Evolutionary conservation across 345 rosid species (phyloP).

Genomic region (Salix dunnii): DNA sequence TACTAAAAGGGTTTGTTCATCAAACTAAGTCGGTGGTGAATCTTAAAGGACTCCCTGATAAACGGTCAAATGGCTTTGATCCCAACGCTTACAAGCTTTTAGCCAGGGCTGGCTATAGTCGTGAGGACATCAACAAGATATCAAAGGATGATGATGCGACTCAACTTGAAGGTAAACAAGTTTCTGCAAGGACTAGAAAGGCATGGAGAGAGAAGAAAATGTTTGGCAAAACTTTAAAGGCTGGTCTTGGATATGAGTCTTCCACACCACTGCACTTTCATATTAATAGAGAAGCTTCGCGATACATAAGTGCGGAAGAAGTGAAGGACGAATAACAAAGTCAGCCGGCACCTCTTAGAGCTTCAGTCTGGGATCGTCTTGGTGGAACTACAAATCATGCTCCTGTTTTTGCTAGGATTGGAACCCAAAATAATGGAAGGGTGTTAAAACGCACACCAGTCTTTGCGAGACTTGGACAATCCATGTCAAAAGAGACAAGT

Average conservation of each 20-base stretch:
- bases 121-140: background rate
- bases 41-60: background rate
- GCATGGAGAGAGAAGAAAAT: background rate
- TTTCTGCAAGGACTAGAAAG: background rate
- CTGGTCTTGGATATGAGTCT: background rate
- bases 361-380: background rate
- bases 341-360: background rate
- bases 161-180: background rate
- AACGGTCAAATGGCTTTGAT: background rate
- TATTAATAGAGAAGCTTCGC: background rate
- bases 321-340: background rate
- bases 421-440: background rate
- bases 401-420: too few relatives aligned
- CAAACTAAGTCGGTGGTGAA: background rate
- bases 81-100: conserved; percentile 6
- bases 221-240: background rate
- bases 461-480: background rate
- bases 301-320: background rate
- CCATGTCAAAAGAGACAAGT: too few relatives aligned
- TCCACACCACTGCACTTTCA: background rate
- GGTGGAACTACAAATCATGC: background rate
- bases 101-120: background rate
- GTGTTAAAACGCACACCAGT: background rate
- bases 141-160: background rate
- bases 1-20: background rate